Conservation (phyloP, 192 early-diverging fungal genomes). For the Backusella sp. region DNA sequence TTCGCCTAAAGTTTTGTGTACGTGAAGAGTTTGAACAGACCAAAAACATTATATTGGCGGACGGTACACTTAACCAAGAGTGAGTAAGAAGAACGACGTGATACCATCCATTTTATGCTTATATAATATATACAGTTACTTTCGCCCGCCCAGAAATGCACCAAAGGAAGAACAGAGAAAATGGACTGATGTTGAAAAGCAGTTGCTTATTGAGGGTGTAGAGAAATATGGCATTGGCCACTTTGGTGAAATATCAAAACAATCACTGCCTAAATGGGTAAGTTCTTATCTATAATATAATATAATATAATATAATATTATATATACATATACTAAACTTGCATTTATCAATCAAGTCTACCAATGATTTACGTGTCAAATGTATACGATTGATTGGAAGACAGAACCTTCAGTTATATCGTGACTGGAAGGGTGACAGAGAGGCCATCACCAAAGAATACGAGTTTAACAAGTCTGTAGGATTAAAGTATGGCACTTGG, state of each 20-base stretch:
- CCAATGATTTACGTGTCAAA: conserved; percentile 84
- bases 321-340: no score
- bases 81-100: conserved; percentile 27
- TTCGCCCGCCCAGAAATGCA: conserved; percentile 70
- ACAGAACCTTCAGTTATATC: conserved; percentile 84
- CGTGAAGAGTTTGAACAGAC: conserved; percentile 83
- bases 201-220: conserved; percentile 75
- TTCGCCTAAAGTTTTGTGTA: conserved; percentile 84
- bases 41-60: conserved; percentile 76
- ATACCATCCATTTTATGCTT: not conserved
- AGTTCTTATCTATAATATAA: not conserved
- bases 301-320: no score
- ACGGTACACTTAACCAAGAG: conserved; percentile 89
- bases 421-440: conserved; percentile 79
- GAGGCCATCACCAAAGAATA: conserved; percentile 70
- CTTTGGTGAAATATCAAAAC: conserved; percentile 83
- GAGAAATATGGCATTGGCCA: conserved; percentile 84
- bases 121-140: conserved; percentile 54
- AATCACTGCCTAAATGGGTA: conserved; percentile 76
- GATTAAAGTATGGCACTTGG: conserved; percentile 71
- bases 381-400: conserved; percentile 82
- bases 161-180: conserved; percentile 61
- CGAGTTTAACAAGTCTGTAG: conserved; percentile 80
- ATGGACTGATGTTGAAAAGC: conserved; percentile 83
- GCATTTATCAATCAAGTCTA: conserved; percentile 33